Evolutionary conservation across 331 rosid genomes (phyloP), one percentile per base, ranked within the genome.

Genomic region (Phaseolus coccineus): DNA sequence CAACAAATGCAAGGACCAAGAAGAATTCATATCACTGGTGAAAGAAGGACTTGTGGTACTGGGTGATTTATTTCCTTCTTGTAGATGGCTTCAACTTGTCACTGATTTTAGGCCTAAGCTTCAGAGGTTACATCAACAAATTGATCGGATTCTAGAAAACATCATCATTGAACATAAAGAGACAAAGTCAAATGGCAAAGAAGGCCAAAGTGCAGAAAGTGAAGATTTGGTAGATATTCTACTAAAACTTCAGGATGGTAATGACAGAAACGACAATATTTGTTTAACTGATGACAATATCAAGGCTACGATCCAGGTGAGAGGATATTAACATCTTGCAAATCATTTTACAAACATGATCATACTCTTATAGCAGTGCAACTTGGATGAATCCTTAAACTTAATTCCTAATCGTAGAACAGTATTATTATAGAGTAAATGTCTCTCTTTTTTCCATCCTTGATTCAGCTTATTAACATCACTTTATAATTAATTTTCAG

Each of bases 171-270:
- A 84, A 16, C 90, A 82, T 35, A 73, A 27, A 64, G 64, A 73
- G 33, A 46, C 30, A 4, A 77, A 48, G 52, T 28, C 69, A 63
- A 19, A 24, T 19, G 40, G 31, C 3, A 42, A 48, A 68, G 59
- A 24, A 53, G 67, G n/a, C 0, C 52, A 58, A 2, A 64, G 7
- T 58, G 77, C 66, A 22, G 27, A 6, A 44, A 74, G 1, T 0
- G 14, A 86, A 46, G 85, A 84, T 72, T 70, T 86, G 8, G 61
- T 84, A 0, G 85, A 88, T 80, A 85, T 80, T 82, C 85, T 88
- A 24, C 44, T 84, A 3, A 80, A 80, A 53, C 82, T 76, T 48
- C 74, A 84, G 4, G 69, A 50, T 24, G 48, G 22, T 37, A 69
- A 22, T 3, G 2, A 24, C 1, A 22, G 15, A 47, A 47, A 31